Evolutionary conservation across 2,329 filamentous ascomycete species (phyloP).

Genomic region (Paraphoma chrysanthemicola): DNA sequence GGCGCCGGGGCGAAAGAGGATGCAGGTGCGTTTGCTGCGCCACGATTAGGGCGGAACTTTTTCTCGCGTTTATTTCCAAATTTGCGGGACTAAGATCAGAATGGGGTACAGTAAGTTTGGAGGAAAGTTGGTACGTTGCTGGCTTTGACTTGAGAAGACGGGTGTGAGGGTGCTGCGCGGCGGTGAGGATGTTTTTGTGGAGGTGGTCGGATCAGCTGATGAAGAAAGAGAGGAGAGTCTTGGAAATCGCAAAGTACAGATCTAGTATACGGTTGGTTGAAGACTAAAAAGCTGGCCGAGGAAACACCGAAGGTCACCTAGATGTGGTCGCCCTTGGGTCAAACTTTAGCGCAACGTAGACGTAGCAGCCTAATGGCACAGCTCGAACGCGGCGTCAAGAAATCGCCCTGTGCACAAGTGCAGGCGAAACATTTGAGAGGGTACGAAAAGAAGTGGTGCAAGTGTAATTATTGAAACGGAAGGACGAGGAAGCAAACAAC

Average conservation of each 20-base stretch:
- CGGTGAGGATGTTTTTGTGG: no score
- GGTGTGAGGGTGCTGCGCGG: no score
- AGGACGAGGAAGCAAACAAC: conserved; percentile 11
- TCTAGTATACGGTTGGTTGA: neutral
- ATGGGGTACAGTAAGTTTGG: neutral
- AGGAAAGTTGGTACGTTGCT: neutral
- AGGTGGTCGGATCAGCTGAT: neutral
- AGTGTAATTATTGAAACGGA: conserved; percentile 1
- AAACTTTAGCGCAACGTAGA: no score
- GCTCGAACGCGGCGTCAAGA: neutral
- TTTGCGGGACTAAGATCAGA: neutral
- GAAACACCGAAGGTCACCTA: neutral
- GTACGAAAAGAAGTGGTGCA: neutral
- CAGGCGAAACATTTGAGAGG: neutral
- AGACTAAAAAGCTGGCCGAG: neutral
- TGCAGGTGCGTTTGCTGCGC: conserved; percentile 7
- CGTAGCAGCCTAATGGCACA: neutral
- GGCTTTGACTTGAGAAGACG: no score
- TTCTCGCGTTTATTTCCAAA: conserved; percentile 5
- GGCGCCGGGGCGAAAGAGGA: conserved; percentile 11
- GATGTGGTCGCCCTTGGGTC: neutral
- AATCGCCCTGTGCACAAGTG: neutral
- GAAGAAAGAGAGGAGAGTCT: neutral
- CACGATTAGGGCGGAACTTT: conserved; percentile 14
- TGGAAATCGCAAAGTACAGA: neutral